Evolutionary conservation across 208 protist genomes (phyloP), one percentile per base, ranked within the genome.

Genomic region (Strigomonas galati): DNA sequence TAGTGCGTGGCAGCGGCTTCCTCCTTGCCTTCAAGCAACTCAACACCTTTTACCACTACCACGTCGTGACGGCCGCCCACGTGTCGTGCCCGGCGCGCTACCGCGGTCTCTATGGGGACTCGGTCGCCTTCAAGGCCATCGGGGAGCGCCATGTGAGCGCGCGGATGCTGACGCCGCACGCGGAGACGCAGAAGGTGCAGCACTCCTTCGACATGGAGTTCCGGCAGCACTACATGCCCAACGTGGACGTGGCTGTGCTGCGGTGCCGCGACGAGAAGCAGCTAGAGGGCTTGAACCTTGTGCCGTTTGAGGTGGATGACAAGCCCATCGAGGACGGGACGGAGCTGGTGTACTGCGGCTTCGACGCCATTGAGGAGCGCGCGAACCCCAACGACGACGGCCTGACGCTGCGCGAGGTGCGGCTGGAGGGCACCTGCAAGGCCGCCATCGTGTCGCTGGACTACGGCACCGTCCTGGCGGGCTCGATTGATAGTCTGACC

Each of bases 1-100:
- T 95, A 12, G 82, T 92, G 27, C 86, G 90, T 1, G 90, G 90
- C 12, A 92, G 85, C 69, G 90, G 90, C 43, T 95, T 95, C 59
- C 61, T 92, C 26, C 69, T 93, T 15, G 48, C 62, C 14, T 95
- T 92, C 69, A 52, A 76, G 37, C 79, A 91, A 15, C 66, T 83
- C 26, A 74, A 83, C 57, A 66, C 81, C 37, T 95, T 95, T 71
- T 90, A 91, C 65, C 70, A 72, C 9, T 81, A 92, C 54, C 90
- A 95, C 67, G 74, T 95, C 54, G 43, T 95, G n/a, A 89, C 82
- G 23, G 90, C 87, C 9, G 85, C 81, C 7, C 90, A 93, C 54
- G 90, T 95, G 9, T 82, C 83, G 5, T 93, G 87, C 70, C 90
- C 90, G 6, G 81, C 89, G 21, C 72, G 69, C 40, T 83, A 90